phyloP scores from a whole-genome alignment of 2,329 filamentous ascomycete genomes.

The Aspergillus pseudoglaucus region DNA sequence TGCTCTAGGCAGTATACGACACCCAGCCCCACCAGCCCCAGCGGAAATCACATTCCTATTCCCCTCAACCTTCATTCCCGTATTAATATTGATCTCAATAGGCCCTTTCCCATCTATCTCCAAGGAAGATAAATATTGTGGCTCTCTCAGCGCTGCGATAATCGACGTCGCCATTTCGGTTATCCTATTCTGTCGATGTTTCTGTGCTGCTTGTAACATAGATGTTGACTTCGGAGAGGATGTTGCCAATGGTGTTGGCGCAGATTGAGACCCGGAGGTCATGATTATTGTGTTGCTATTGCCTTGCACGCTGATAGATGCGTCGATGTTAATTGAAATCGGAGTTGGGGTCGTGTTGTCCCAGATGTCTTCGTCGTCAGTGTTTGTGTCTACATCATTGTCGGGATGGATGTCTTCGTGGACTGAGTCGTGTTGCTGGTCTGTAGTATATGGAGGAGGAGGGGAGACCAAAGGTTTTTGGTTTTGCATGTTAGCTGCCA shows the following conservation, averaged over 20 bases:
- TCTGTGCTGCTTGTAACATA: constrained; percentile 10
- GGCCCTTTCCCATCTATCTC: background rate
- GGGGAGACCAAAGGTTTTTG: constrained; percentile 5
- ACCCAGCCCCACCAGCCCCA: constrained; percentile 4
- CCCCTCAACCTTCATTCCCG: constrained; percentile 25
- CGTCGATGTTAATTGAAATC: constrained; percentile 30
- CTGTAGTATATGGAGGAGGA: constrained; percentile 19
- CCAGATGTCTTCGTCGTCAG: constrained; percentile 9
- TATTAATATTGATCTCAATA: constrained; percentile 21
- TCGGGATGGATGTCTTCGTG: constrained; percentile 8
- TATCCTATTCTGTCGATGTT: constrained; percentile 17
- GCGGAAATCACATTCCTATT: constrained; percentile 20
- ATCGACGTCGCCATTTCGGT: constrained; percentile 19
- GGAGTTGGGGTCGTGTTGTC: constrained; percentile 5
- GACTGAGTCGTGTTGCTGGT: background rate
- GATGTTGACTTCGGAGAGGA: background rate
- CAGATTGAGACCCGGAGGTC: constrained; percentile 8
- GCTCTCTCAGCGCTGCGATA: constrained; percentile 16
- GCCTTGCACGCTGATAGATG: constrained; percentile 28
- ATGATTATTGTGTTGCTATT: constrained; percentile 27
- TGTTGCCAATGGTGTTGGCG: background rate
- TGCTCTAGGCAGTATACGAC: background rate
- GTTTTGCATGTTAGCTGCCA: constrained; percentile 12
- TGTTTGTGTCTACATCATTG: too few species aligned
- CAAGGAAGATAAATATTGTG: background rate